Base-by-base conservation (phyloP, 2,329 filamentous ascomycete species). In the Lachnellula suecica region DNA sequence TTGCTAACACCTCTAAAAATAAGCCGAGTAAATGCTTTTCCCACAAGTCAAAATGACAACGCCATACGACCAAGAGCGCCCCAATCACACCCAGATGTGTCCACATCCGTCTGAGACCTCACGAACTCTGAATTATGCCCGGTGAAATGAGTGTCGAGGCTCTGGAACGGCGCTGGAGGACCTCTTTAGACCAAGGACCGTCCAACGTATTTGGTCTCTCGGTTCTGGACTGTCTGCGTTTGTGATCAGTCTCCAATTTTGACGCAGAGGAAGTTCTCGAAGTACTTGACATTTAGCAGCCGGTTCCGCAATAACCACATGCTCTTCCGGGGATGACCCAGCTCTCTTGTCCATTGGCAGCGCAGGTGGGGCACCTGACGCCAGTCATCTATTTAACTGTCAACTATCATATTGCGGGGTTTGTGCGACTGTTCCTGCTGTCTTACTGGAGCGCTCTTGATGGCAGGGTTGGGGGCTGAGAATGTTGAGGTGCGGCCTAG, bases 251-350 rank as follows among this genome's bases (percentile, higher is more conserved):
- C 49, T 47, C 48, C 24, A 23, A 15, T 27, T 20, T 7, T 6
- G 9, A 27, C 31, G 9, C 20, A 22, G 31, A 29, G 40, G 37
- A 41, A 31, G 27, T 19, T 48, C 38, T 38, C 41, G 23, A 40
- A 9, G 7, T 59, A 56, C 54, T 35, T 40, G 19, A 49, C 20
- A 24, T 48, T 44, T 59, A 65, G 42, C 63, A 65, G 24, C 37
- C 49, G 22, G 76, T 78, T 45, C 77, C 76, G 65, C 77, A 80
- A 58, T 76, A 74, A 27, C 73, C 73, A 61, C 79, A 82, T 46
- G 69, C 68, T 51, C 75, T 73, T 47, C 79, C 79, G 27, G 77
- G 78, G 54, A 80, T 78, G 22, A 82, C 79, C 79, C 79, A 82
- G 40, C 78, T 75, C 60, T 81, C 79, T 54, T 75, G 70, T 53